Evolutionary conservation across 2,329 filamentous ascomycete species (phyloP), one percentile per base, ranked within the genome.

Genomic region (Xylaria digitata): DNA sequence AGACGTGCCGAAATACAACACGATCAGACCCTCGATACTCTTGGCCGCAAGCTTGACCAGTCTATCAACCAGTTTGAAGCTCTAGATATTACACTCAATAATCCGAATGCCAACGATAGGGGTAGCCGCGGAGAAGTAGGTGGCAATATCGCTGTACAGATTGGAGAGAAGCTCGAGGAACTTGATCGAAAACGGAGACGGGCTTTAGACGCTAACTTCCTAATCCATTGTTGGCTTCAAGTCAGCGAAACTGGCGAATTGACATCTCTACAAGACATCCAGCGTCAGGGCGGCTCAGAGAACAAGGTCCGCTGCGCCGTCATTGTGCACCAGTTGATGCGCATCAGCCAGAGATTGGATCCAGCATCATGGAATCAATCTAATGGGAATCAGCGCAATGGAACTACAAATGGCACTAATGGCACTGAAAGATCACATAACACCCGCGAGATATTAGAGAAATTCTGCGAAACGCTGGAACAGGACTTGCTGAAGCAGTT

Each of bases 171-270:
- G 75, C 84, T 99, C 11, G 96, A 99, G 81, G 95, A 98, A 78
- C 85, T 99, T 66, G 96, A 99, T 80, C 89, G 93, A 75, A 97
- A 99, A 81, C 86, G 94, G 73, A 90, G 93, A 76, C 86, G 95
- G 66, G 96, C 96, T 37, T 86, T 96, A 78, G 96, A 99, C 82
- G 94, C 96, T 67, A 95, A 92, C 77, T 98, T 98, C 78, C 81
- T 99, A 66, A 94, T 99, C 71, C 92, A 97, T 77, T 99, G 96
- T 82, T 99, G 96, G 95, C 89, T 93, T 46, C 95, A 98, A 76
- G 93, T 99, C 73, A 94, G 91, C 79, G 94, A 97, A 75, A 90
- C 91, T 8, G 96, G 96, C 3, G 90, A 96, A 73, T 85, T 98
- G 63, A 91, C 92, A 8, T 90, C 91, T n/a, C 81, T 99, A 54